Percentiles rank a stretch among this genome's conserved stretches.
Evolutionary conservation across 2,329 filamentous ascomycete species (phyloP).

Genomic region (Cyphellophora europaea): DNA sequence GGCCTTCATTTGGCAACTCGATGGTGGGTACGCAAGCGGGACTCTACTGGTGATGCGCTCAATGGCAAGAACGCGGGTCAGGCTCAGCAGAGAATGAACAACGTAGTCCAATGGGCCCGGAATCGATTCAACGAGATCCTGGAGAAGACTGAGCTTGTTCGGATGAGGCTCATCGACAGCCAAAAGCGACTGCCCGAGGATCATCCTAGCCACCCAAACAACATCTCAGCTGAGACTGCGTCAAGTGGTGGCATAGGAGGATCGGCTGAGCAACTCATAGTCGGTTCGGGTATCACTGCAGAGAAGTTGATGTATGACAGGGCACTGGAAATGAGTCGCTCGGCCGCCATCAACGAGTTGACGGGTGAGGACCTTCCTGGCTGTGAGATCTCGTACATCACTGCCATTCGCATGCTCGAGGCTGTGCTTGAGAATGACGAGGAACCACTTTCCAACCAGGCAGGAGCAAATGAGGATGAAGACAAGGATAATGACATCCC

Average conservation of each 20-base stretch:
- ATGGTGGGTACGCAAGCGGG: conserved; percentile 83
- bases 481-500: conserved; percentile 26
- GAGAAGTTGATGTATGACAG: conserved; percentile 98
- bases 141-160: conserved; percentile 93
- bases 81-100: conserved; percentile 67
- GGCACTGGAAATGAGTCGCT: conserved; percentile 90
- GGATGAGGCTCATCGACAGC: conserved; percentile 73
- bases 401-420: conserved; percentile 89
- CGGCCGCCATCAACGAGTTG: conserved; percentile 90
- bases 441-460: conserved; percentile 23
- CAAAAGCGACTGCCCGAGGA: conserved; percentile 75
- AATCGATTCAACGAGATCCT: conserved; percentile 92
- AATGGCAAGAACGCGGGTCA: conserved; percentile 40
- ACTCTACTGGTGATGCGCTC: conserved; percentile 39
- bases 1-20: conserved; percentile 90
- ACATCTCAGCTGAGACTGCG: conserved; percentile 54
- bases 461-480: conserved; percentile 18
- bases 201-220: conserved; percentile 77
- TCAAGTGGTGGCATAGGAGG: conserved; percentile 50
- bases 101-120: conserved; percentile 91
- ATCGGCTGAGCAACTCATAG: conserved; percentile 66
- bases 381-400: conserved; percentile 88
- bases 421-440: conserved; percentile 83
- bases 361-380: conserved; percentile 79
- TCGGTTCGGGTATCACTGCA: conserved; percentile 83